phyloP scores from a whole-genome alignment of 2,329 filamentous ascomycete species.

The Fusarium graminum region DNA sequence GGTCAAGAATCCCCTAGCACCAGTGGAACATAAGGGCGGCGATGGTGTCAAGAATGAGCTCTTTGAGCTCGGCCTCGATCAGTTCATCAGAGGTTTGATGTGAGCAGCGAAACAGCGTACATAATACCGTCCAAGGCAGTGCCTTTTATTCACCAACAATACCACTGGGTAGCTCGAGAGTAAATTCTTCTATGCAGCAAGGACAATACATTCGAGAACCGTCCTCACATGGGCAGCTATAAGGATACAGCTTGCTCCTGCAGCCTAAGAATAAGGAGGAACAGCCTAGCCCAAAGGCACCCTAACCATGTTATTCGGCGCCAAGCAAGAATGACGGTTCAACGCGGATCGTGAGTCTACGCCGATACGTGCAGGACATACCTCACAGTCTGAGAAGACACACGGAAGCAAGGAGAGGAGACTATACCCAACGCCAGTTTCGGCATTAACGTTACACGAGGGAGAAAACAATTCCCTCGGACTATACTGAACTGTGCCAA shows the following conservation, averaged over 20 bases:
- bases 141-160: not conserved
- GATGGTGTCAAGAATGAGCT: slow-evolving; percentile 78
- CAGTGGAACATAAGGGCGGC: slow-evolving; percentile 76
- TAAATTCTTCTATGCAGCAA: not conserved
- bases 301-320: not conserved
- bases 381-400: slow-evolving; percentile 15
- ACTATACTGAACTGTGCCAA: slow-evolving; percentile 21
- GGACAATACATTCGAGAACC: not conserved
- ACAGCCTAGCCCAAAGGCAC: not conserved
- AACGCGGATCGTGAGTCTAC: not conserved
- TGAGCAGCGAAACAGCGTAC: slow-evolving; percentile 52
- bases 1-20: slow-evolving; percentile 77
- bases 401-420: slow-evolving; percentile 13
- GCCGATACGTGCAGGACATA: not conserved
- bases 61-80: slow-evolving; percentile 79
- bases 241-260: not conserved
- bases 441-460: slow-evolving; percentile 44
- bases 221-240: not conserved
- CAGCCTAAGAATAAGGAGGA: not conserved
- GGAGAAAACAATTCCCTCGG: slow-evolving; percentile 23
- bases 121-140: slow-evolving; percentile 24
- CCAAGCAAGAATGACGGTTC: not conserved
- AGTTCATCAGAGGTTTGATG: slow-evolving; percentile 78
- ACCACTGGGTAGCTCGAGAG: slow-evolving; percentile 3
- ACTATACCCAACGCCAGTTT: slow-evolving; percentile 45